These are phyloP conservation scores for Sechiopsis laciniata DNA, from an alignment of 306 rosid species.

Conservation along the genomic window DNA sequence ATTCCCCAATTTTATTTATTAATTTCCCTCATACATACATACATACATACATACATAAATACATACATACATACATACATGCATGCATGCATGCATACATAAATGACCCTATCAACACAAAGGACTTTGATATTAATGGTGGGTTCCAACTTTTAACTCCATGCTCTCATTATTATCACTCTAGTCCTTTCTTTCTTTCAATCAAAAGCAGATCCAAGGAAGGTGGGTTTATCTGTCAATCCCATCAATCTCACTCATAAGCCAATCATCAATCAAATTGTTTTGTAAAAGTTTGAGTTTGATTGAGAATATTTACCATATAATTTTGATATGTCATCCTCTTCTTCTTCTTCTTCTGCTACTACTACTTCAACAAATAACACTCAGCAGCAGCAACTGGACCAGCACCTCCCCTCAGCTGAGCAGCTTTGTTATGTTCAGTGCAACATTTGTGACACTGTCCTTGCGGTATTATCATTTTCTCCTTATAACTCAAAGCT, in stretches of 20 bases:
- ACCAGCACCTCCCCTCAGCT: conserved; percentile 38
- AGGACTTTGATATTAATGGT: too few relatives aligned
- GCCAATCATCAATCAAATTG: conserved; percentile 70
- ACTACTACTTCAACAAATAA: conserved; percentile 25
- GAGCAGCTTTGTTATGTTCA: conserved; percentile 97
- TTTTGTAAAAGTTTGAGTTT: conserved; percentile 25
- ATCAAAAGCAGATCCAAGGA: conserved; percentile 83
- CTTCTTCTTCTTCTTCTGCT: conserved; percentile 56
- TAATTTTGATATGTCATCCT: conserved; percentile 45
- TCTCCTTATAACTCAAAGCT: neutral
- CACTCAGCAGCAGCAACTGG: conserved; percentile 22
- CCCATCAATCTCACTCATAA: conserved; percentile 81
- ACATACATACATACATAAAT: conserved; percentile 32
- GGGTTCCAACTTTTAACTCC: too few relatives aligned
- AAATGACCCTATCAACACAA: too few relatives aligned
- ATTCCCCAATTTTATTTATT: neutral
- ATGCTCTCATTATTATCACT: neutral
- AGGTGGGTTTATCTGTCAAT: conserved; percentile 85
- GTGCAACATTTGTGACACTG: conserved; percentile 92
- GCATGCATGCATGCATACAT: conserved; percentile 19
- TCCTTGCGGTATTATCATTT: conserved; percentile 53
- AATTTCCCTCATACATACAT: too few relatives aligned
- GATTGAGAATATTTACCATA: conserved; percentile 18
- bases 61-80: conserved; percentile 20
- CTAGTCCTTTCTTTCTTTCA: conserved; percentile 43